These are phyloP conservation scores for Rhodocollybia butyracea DNA, from an alignment of 768 basidiomycete species.

Conservation along the genomic window DNA sequence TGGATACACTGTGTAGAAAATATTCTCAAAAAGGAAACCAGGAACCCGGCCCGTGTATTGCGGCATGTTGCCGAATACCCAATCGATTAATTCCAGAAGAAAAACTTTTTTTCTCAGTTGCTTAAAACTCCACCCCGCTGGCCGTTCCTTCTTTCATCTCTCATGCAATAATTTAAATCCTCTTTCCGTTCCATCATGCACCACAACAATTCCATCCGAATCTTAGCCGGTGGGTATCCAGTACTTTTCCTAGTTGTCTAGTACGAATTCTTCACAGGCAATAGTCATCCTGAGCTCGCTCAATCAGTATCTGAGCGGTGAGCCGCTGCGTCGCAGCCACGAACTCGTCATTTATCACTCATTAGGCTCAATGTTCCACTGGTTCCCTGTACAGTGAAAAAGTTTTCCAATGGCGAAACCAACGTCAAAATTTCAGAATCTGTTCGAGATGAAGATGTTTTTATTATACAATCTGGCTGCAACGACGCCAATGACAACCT, in stretches of 20 bases:
- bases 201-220: conserved; percentile 77
- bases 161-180: conserved; percentile 8
- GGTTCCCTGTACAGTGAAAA: conserved; percentile 80
- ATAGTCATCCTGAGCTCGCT: conserved; percentile 98
- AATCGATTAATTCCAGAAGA: too few species aligned
- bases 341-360: conserved; percentile 44
- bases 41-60: too few species aligned
- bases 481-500: conserved; percentile 92
- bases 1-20: conserved; percentile 98
- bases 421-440: conserved; percentile 94
- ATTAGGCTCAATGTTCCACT: conserved; percentile 88
- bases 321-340: conserved; percentile 62
- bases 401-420: conserved; percentile 94
- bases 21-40: too few species aligned
- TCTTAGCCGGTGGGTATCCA: conserved; percentile 63
- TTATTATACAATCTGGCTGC: conserved; percentile 93
- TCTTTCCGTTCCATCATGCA: conserved; percentile 44
- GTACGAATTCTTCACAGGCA: conserved; percentile 67
- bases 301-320: conserved; percentile 94
- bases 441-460: conserved; percentile 96
- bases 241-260: background rate
- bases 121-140: background rate
- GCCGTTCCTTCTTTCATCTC: background rate
- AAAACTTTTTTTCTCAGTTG: conserved; percentile 36
- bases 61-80: too few species aligned